A percentile compares a stretch with the other conserved stretches of the same genome.
Conservation (phyloP, 1,139 yeast species). For the Geotrichum candidum region DNA sequence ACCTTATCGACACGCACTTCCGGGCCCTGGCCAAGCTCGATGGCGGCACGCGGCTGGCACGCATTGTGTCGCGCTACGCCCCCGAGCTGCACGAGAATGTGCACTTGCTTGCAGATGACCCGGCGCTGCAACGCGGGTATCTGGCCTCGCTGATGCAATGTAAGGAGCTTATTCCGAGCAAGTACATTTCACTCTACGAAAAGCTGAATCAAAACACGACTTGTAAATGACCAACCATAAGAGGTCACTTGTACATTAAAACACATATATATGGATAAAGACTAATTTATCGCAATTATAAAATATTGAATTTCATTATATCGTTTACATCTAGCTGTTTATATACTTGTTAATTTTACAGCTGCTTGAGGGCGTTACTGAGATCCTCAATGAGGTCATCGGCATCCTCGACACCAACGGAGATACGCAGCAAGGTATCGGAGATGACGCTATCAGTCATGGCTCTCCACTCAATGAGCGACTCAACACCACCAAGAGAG, state of each 20-base stretch:
- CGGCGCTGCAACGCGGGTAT: background rate
- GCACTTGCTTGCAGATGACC: background rate
- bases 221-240: no score
- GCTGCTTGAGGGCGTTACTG: conserved; percentile 37
- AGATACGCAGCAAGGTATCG: conserved; percentile 58
- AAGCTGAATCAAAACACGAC: background rate
- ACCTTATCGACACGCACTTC: background rate
- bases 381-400: conserved; percentile 70
- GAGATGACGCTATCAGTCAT: conserved; percentile 57
- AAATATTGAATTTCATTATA: no score
- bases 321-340: no score
- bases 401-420: conserved; percentile 71
- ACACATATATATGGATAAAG: no score
- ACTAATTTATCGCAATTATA: no score
- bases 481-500: conserved; percentile 89
- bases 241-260: no score
- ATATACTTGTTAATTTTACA: background rate
- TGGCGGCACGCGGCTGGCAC: background rate
- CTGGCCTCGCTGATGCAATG: background rate
- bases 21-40: background rate
- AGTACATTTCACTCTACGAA: background rate
- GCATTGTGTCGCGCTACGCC: background rate
- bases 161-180: background rate
- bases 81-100: background rate
- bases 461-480: conserved; percentile 86